These are phyloP conservation scores for Tolypocladium album DNA, from an alignment of 2,329 filamentous ascomycete genomes.

Conservation along the genomic window DNA sequence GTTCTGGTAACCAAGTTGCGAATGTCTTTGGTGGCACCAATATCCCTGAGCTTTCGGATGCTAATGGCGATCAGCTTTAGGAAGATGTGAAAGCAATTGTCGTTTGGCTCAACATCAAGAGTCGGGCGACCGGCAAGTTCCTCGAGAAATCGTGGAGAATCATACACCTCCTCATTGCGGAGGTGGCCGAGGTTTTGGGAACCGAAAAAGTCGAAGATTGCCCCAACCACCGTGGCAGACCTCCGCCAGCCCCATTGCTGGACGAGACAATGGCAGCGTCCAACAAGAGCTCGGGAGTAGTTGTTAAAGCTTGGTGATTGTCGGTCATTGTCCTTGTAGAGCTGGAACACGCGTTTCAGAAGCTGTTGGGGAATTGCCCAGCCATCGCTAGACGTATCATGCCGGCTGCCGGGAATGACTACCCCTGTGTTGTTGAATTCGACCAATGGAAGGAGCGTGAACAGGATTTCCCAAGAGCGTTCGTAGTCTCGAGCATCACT, in stretches of 20 bases:
- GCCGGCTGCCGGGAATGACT: constrained; percentile 23
- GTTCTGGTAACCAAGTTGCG: constrained; percentile 50
- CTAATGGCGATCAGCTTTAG: constrained; percentile 51
- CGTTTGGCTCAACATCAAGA: constrained; percentile 39
- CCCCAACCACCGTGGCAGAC: constrained; percentile 45
- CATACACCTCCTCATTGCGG: constrained; percentile 52
- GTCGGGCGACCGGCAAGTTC: constrained; percentile 35
- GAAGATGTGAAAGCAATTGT: constrained; percentile 57
- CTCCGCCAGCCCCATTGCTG: constrained; percentile 56
- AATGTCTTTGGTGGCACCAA: constrained; percentile 44
- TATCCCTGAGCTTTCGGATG: constrained; percentile 38
- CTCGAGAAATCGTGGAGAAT: constrained; percentile 51
- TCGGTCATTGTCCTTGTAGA: constrained; percentile 43
- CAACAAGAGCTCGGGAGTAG: constrained; percentile 49
- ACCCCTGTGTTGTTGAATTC: constrained; percentile 48
- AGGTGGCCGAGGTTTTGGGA: constrained; percentile 50
- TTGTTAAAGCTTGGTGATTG: constrained; percentile 54
- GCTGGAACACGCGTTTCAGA: constrained; percentile 43
- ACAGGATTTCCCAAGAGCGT: constrained; percentile 45
- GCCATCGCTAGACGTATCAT: constrained; percentile 32
- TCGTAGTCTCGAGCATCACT: constrained; percentile 40
- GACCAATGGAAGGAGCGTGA: constrained; percentile 48
- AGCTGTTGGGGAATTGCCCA: constrained; percentile 50
- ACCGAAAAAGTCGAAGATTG: constrained; percentile 59
- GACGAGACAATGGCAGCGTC: constrained; percentile 52